Base-by-base conservation (phyloP, 257 asterid genomes). In the Eustoma russellianum region DNA sequence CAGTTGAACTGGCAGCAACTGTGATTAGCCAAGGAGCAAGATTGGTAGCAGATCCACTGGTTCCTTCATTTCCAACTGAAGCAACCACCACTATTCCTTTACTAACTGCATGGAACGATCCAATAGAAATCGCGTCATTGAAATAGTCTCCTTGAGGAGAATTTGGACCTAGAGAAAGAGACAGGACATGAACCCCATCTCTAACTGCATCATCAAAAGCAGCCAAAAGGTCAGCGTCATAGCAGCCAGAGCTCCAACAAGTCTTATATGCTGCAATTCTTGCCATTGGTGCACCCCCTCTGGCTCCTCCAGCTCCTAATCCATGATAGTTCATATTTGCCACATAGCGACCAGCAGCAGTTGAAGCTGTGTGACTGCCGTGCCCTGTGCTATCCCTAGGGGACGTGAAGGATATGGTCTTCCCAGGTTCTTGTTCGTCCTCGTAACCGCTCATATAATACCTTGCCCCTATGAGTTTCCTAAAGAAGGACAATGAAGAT, bases 21-120 rank as follows among this genome's bases (percentile, higher is more conserved):
- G 98, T 91, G 53, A 87, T 75, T 70, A 91, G 72, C 98, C 98
- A 91, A 33, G 98, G 95, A 64, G 96, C 97, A 60, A 85, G 75
- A 73, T 91, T 91, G 12, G 90, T 75, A 5, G 85, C 93, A 6
- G 88, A 78, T n/a, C 97, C 95, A 4, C 74, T 33, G 24, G 6
- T 61, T 34, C 90, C 95, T 63, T 55, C 92, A 55, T 91, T 91
- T 59, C 95, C 98, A 56, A 68, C 94, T 5, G 98, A 91, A 58
- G 97, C 90, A 62, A 91, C 90, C 67, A 87, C 98, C 4, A 61
- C 54, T 38, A 91, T 78, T 50, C 94, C 96, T 46, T 51, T 95
- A 69, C 76, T 77, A 24, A 73, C 95, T 47, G 98, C 96, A 58
- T 84, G 96, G 70, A 75, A 87, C 13, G 98, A 85, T 7, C 96